phyloP scores from a whole-genome alignment of 2,329 filamentous ascomycete genomes.

The Beauveria sp. region DNA sequence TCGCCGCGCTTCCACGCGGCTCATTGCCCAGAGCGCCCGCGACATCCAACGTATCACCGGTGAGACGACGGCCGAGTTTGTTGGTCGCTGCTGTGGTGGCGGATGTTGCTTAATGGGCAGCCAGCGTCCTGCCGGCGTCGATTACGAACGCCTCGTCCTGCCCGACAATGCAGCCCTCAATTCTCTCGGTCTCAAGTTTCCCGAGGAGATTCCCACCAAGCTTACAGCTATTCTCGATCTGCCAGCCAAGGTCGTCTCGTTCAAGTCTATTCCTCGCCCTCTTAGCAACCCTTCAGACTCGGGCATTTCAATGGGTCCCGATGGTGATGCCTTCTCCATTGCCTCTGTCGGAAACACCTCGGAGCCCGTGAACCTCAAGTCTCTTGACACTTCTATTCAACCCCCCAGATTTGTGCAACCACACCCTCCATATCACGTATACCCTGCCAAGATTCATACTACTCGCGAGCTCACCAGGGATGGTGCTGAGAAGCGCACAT shows the following conservation, averaged over 20 bases:
- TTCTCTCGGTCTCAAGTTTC: conserved; percentile 67
- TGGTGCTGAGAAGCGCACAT: conserved; percentile 92
- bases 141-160: conserved; percentile 45
- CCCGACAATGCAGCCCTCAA: conserved; percentile 83
- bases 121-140: conserved; percentile 36
- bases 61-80: conserved; percentile 53
- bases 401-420: conserved; percentile 89
- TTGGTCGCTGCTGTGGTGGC: conserved; percentile 57
- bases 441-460: conserved; percentile 77
- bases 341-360: conserved; percentile 25
- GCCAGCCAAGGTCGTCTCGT: conserved; percentile 66
- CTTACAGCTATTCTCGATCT: conserved; percentile 65
- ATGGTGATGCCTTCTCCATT: conserved; percentile 21
- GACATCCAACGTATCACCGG: conserved; percentile 59
- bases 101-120: conserved; percentile 52
- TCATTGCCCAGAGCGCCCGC: conserved; percentile 56
- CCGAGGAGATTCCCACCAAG: conserved; percentile 60
- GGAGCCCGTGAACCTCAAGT: conserved; percentile 23
- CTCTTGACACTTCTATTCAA: conserved; percentile 54
- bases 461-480: conserved; percentile 78
- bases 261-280: conserved; percentile 48
- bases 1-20: conserved; percentile 61
- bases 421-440: conserved; percentile 88
- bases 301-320: conserved; percentile 35
- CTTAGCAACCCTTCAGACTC: conserved; percentile 32